Evolutionary conservation across 768 basidiomycete species (phyloP), one percentile per base, ranked within the genome.

Genomic region (Fomitopsis pulvina): DNA sequence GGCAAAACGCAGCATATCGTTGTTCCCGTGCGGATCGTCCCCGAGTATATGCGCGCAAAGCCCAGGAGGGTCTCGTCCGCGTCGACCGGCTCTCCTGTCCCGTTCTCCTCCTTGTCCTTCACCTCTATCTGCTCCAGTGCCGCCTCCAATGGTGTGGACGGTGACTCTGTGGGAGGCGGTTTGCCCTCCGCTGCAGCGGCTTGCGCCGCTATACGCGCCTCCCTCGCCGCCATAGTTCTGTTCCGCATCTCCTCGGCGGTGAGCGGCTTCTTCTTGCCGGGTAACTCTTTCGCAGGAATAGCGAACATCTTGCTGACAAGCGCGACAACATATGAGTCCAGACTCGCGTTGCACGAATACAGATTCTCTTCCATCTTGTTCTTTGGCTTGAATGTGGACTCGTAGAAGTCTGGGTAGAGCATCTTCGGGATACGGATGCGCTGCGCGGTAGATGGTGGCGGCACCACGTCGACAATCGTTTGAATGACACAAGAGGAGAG

Each of bases 241-340:
- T 70, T 68, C 18, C 88, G 76, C 80, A 94, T 82, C 60, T 95
- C 88, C 29, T 94, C 92, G 0, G 88, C 86, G 0, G 86, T 90
- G 41, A 90, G 59, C 16, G 77, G 71, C 57, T 74, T 83, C 60
- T 81, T 81, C 68, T 89, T 84, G 62, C 93, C 88, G 0, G 95
- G 95, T 21, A 99, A 70, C 42, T 93, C 87, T 48, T 79, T 79
- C 20, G 66, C 69, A n/a, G 81, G 69, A 0, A 97, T 85, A 1
- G 93, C 92, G 61, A 98, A 97, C 95, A 98, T 99, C 67, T 98
- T 99, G 76, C 91, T 95, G 41, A 97, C 87, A 66, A 93, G 96
- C 5, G 85, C 95, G 14, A 84, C 79, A 11, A 92, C 73, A 50
- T 69, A 79, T 0, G 85, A 83, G 5, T 74, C 72, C 1, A 76